Percentiles rank a stretch among this genome's conserved stretches.
These are phyloP conservation scores for Scolecobasidium constrictum DNA, from an alignment of 2,329 filamentous ascomycete species.

Conservation along the genomic window DNA sequence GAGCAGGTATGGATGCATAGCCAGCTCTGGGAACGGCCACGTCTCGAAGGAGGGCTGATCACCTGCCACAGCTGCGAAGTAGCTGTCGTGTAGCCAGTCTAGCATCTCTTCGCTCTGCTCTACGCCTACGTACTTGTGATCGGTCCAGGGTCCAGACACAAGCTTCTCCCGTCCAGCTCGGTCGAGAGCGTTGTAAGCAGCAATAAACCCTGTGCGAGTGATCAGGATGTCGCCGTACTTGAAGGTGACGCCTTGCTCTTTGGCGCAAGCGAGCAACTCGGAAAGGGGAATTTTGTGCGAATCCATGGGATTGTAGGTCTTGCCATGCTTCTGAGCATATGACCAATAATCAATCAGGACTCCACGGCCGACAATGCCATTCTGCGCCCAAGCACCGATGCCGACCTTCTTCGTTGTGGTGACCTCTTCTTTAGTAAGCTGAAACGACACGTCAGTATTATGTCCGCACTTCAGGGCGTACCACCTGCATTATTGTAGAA, in stretches of 20 bases:
- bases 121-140: slow-evolving; percentile 24
- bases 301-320: slow-evolving; percentile 27
- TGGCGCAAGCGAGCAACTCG: slow-evolving; percentile 32
- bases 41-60: slow-evolving; percentile 27
- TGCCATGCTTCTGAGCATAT: slow-evolving; percentile 25
- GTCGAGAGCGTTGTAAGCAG: slow-evolving; percentile 15
- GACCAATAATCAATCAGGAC: slow-evolving; percentile 43
- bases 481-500: neutral
- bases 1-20: slow-evolving; percentile 36
- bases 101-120: slow-evolving; percentile 20
- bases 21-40: slow-evolving; percentile 17
- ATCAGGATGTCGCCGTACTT: slow-evolving; percentile 46
- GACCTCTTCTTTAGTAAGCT: neutral
- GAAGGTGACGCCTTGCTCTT: slow-evolving; percentile 36
- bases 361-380: slow-evolving; percentile 42
- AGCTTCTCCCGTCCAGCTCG: neutral
- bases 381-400: neutral
- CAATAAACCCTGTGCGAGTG: slow-evolving; percentile 37
- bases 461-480: too few relatives aligned
- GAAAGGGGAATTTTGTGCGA: slow-evolving; percentile 23
- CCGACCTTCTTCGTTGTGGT: neutral
- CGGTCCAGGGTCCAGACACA: neutral
- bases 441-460: too few relatives aligned
- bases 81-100: slow-evolving; percentile 22
- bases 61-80: slow-evolving; percentile 24